These are phyloP conservation scores for Ascochyta pisi DNA, from an alignment of 2,329 filamentous ascomycete genomes.

Conservation along the genomic window DNA sequence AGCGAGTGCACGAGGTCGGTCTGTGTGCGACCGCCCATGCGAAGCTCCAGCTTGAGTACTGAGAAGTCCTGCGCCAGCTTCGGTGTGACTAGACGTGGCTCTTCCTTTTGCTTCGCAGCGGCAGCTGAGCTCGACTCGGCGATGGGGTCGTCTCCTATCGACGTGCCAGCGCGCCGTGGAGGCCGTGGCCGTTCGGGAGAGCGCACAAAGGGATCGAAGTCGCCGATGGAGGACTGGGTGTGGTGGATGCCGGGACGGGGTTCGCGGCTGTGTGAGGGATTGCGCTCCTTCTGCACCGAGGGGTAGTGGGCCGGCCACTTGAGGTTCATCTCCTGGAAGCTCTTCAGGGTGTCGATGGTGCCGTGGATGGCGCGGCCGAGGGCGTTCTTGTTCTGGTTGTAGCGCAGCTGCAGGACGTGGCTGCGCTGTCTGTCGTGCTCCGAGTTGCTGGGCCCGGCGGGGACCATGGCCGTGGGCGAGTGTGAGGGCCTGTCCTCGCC, in stretches of 20 bases:
- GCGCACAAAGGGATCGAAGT: constrained; percentile 51
- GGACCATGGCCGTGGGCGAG: constrained; percentile 59
- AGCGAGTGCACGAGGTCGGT: constrained; percentile 92
- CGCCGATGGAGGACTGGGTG: constrained; percentile 66
- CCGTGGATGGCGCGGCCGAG: constrained; percentile 87
- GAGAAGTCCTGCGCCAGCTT: constrained; percentile 97
- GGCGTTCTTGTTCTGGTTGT: constrained; percentile 88
- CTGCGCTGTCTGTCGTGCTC: constrained; percentile 73
- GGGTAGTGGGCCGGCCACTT: constrained; percentile 96
- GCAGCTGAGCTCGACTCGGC: constrained; percentile 76
- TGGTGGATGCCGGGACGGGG: constrained; percentile 69
- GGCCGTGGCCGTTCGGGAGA: constrained; percentile 57
- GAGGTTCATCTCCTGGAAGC: constrained; percentile 85
- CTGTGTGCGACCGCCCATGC: constrained; percentile 85
- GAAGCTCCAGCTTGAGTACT: constrained; percentile 91
- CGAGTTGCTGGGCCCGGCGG: constrained; percentile 56
- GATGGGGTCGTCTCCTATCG: constrained; percentile 62
- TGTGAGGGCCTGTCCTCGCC: constrained; percentile 65
- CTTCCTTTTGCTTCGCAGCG: constrained; percentile 66
- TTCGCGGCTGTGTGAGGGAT: constrained; percentile 52
- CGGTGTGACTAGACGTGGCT: constrained; percentile 85
- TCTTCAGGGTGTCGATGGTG: constrained; percentile 82
- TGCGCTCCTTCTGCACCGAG: constrained; percentile 68
- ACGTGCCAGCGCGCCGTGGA: constrained; percentile 75
- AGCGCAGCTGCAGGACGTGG: constrained; percentile 91